phyloP scores from a whole-genome alignment of 805 yeast species.

The Candida bentonensis region DNA sequence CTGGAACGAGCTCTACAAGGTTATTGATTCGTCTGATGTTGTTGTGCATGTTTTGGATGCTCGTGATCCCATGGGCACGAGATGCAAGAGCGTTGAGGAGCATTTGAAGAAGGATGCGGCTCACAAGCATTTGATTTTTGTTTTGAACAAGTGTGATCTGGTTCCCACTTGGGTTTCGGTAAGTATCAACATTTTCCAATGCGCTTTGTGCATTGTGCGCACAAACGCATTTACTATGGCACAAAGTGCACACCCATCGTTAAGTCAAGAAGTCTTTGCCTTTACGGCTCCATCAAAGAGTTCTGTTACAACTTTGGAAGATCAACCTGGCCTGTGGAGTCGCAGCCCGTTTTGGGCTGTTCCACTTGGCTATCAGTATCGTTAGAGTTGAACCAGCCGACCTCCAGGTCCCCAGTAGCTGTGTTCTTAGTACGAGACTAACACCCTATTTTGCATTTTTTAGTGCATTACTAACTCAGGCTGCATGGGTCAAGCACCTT shows the following conservation, averaged over 20 bases:
- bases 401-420: conserved; percentile 15
- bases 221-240: too few species aligned
- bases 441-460: conserved; percentile 29
- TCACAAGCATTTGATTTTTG: conserved; percentile 89
- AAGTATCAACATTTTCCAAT: conserved; percentile 42
- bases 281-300: conserved; percentile 31
- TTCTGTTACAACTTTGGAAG: conserved; percentile 99
- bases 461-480: conserved; percentile 40
- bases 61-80: conserved; percentile 92
- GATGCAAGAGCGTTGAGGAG: conserved; percentile 87
- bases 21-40: conserved; percentile 93
- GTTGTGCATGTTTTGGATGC: conserved; percentile 95
- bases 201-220: too few species aligned
- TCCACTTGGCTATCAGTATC: conserved; percentile 33
- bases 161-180: conserved; percentile 99
- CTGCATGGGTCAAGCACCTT: conserved; percentile 96
- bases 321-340: conserved; percentile 46
- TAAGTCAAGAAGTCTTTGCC: conserved; percentile 28
- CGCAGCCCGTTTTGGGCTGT: conserved; percentile 36
- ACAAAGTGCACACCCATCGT: conserved; percentile 81
- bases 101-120: conserved; percentile 89
- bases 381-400: conserved; percentile 75
- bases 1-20: conserved; percentile 96
- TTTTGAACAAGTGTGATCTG: conserved; percentile 91
- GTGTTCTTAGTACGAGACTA: conserved; percentile 81